Conservation (phyloP, 176 grass and related monocot genomes). For the Carex cristatella region DNA sequence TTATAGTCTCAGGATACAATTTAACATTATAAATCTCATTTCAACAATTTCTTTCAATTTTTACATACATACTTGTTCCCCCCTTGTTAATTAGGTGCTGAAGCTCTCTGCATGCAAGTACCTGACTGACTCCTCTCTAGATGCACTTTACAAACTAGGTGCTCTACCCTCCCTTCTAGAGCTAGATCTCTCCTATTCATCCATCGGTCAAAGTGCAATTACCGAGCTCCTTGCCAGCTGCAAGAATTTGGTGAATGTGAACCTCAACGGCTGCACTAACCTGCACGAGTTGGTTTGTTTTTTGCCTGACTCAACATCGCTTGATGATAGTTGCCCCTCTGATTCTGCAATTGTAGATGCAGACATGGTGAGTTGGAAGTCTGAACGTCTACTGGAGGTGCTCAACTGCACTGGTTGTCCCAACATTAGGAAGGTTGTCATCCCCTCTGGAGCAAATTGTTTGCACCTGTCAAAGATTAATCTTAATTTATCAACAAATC, state of each 20-base stretch:
- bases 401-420: constrained; percentile 90
- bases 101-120: constrained; percentile 98
- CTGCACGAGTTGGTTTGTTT: constrained; percentile 74
- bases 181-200: constrained; percentile 95
- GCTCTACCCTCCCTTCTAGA: constrained; percentile 79
- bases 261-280: constrained; percentile 87
- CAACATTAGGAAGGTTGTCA: constrained; percentile 80
- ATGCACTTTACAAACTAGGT: constrained; percentile 66
- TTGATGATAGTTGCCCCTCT: constrained; percentile 31
- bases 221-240: constrained; percentile 62
- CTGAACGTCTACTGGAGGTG: constrained; percentile 63
- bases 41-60: not conserved
- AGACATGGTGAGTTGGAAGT: constrained; percentile 25
- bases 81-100: constrained; percentile 41
- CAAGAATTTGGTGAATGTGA: constrained; percentile 81
- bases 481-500: constrained; percentile 81
- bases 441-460: constrained; percentile 64
- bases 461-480: constrained; percentile 77
- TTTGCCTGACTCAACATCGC: constrained; percentile 40
- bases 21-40: not conserved
- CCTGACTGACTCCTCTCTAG: constrained; percentile 66
- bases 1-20: not conserved
- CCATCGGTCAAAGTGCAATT: constrained; percentile 74
- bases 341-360: constrained; percentile 24
- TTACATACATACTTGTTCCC: not conserved